phyloP scores from a whole-genome alignment of 2,329 filamentous ascomycete genomes.

The Colletotrichum lindemuthianum region DNA sequence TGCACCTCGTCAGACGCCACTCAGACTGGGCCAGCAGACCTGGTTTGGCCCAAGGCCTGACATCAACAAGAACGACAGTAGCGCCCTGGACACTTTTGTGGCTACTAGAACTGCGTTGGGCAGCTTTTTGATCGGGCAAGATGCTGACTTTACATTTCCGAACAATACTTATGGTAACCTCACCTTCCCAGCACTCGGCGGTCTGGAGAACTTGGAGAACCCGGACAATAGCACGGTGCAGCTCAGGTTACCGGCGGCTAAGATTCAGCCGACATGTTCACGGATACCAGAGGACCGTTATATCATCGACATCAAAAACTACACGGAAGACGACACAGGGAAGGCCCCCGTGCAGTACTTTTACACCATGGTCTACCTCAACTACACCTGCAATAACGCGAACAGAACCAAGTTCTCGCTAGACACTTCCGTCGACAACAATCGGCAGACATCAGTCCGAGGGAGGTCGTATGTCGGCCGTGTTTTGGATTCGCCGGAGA shows the following conservation, averaged over 20 bases:
- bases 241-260: constrained; percentile 5
- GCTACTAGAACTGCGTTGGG: background rate
- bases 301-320: background rate
- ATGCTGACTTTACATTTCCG: constrained; percentile 8
- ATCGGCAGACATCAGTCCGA: background rate
- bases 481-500: constrained; percentile 5
- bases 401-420: background rate
- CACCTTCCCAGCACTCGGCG: constrained; percentile 1
- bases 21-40: constrained; percentile 2
- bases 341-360: background rate
- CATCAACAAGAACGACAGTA: too few species aligned
- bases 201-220: background rate
- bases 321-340: background rate
- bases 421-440: background rate
- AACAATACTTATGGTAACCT: constrained; percentile 15
- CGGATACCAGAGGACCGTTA: constrained; percentile 7
- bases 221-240: background rate
- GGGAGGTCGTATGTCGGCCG: background rate
- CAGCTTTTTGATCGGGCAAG: background rate
- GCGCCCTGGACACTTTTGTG: background rate
- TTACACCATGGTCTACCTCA: background rate
- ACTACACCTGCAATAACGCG: constrained; percentile 2
- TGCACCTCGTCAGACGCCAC: background rate
- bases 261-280: background rate
- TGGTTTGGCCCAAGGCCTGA: constrained; percentile 1